Conservation (phyloP, 2,329 filamentous ascomycete species). For the Hawksworthiomyces lignivorus region DNA sequence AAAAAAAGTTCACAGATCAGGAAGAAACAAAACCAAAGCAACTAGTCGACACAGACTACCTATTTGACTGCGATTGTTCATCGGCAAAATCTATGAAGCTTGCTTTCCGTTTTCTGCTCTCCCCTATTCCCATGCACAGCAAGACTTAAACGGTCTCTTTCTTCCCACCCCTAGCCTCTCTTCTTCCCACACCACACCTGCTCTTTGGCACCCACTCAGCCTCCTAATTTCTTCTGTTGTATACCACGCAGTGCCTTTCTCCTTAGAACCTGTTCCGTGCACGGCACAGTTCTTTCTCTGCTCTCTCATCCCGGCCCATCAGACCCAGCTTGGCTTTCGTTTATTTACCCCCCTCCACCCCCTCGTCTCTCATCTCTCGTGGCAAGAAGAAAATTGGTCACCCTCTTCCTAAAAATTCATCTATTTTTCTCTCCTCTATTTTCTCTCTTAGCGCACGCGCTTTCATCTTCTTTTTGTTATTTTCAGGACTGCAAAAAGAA, state of each 20-base stretch:
- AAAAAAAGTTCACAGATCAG: background rate
- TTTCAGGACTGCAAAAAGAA: too few species aligned
- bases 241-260: background rate
- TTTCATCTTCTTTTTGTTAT: background rate
- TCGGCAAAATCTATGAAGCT: too few species aligned
- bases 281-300: conserved; percentile 1
- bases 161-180: background rate
- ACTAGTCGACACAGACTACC: background rate
- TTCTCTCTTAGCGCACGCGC: background rate
- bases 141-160: background rate
- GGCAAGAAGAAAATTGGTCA: conserved; percentile 4
- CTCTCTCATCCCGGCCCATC: background rate
- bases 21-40: background rate
- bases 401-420: background rate
- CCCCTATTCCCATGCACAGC: too few species aligned
- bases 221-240: background rate
- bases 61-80: too few species aligned
- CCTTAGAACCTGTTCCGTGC: conserved; percentile 3
- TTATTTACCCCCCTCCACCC: conserved; percentile 7
- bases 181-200: background rate
- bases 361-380: background rate
- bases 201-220: conserved; percentile 1
- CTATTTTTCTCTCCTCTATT: background rate
- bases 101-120: background rate
- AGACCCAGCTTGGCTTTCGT: conserved; percentile 1